Evolutionary conservation across 2,329 filamentous ascomycete genomes (phyloP), one percentile per base, ranked within the genome.

Genomic region (Aureobasidium sp.): DNA sequence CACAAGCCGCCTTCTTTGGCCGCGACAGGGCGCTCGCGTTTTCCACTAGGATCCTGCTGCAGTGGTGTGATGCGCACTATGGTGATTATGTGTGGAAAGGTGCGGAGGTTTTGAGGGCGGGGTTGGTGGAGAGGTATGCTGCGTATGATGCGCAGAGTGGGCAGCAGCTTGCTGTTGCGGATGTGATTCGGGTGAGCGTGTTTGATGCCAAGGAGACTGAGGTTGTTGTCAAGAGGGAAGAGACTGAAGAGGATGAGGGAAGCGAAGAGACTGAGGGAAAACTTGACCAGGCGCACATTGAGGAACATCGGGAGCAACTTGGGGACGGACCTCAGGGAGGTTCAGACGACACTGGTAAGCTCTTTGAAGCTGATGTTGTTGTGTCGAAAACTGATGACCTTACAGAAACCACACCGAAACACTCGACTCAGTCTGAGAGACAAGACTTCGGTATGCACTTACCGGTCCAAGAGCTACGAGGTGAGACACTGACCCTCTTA

Each of bases 61-160:
- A 60, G 45, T 60, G 39, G 34, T 60, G 57, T 27, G 45, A 60
- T 1, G 45, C 44, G 4, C 57, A 60, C 36, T 51, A 49, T 34
- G 34, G 41, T 8, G 45, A 51, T 31, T 60, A 41, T 22, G 5
- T 51, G 8, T 60, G 57, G 57, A 39, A 51, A 14, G 57, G 57
- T 17, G 45, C 57, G 22, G 36, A 49, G n/a, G 22, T 6, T 0
- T 36, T 60, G 57, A 25, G 36, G 11, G 17, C 12, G 20, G 44
- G n/a, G 25, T 42, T n/a, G 31, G 12, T n/a, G 5, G 57, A 48
- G 22, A 48, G 45, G 15, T 60, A 60, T 42, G 57, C 31, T n/a
- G 57, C 57, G 2, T 37, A 37, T 12, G 12, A 51, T 17, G 15
- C 57, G 1, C 34, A 60, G 36, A 60, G 17, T 39, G 57, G 37